phyloP scores from a whole-genome alignment of 2,329 filamentous ascomycete species.

The Colletotrichum kahawae region DNA sequence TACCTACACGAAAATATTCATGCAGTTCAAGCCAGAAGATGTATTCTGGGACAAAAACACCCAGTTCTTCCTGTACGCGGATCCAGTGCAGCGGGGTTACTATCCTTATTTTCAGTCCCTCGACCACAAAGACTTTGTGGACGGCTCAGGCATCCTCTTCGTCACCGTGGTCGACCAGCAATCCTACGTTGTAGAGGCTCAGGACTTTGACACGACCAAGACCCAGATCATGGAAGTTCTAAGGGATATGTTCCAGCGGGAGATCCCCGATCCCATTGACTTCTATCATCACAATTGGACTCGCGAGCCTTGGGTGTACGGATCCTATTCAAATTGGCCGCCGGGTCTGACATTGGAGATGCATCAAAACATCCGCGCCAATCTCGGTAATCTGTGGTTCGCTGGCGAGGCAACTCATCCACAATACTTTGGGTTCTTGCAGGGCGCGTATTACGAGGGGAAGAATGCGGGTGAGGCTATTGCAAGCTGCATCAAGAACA shows the following conservation, averaged over 20 bases:
- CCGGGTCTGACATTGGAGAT: conserved; percentile 65
- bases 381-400: conserved; percentile 65
- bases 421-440: conserved; percentile 70
- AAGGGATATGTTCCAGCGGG: conserved; percentile 61
- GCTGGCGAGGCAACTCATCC: conserved; percentile 69
- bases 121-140: conserved; percentile 59
- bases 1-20: conserved; percentile 76
- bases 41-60: conserved; percentile 64
- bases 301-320: conserved; percentile 50
- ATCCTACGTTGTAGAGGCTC: conserved; percentile 62
- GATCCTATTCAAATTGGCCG: conserved; percentile 74
- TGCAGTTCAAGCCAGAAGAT: conserved; percentile 64
- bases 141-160: conserved; percentile 69
- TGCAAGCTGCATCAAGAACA: conserved; percentile 38
- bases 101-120: conserved; percentile 70
- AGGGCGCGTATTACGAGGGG: conserved; percentile 66
- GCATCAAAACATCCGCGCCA: conserved; percentile 73
- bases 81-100: conserved; percentile 44
- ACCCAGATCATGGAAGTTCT: conserved; percentile 62
- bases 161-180: conserved; percentile 64
- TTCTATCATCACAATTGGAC: conserved; percentile 69
- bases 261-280: conserved; percentile 62
- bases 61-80: conserved; percentile 51
- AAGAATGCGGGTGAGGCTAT: conserved; percentile 51
- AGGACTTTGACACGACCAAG: conserved; percentile 62